phyloP scores from a whole-genome alignment of 257 asterid genomes.

The Rhazya stricta region DNA sequence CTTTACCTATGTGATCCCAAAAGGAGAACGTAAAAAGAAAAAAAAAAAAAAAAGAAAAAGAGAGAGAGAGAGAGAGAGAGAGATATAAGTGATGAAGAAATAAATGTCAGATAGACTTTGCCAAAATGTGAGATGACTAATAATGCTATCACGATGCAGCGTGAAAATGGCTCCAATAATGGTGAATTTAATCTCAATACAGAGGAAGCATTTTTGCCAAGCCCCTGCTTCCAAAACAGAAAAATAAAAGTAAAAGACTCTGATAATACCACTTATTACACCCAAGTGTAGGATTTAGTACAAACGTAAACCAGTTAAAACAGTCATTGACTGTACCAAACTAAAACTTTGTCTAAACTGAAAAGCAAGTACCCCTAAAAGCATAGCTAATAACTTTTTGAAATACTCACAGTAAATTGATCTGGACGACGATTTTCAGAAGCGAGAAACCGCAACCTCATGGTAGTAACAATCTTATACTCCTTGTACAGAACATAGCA shows the following conservation, averaged over 20 bases:
- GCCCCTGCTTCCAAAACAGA: too few relatives aligned
- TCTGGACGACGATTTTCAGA: slow-evolving; percentile 78
- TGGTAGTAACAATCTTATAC: slow-evolving; percentile 50
- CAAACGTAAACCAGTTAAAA: not conserved
- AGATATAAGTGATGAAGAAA: not conserved
- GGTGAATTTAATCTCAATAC: too few relatives aligned
- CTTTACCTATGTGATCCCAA: not conserved
- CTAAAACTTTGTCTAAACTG: not conserved
- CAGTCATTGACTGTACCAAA: not conserved
- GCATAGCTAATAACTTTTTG: not conserved
- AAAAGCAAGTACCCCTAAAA: not conserved
- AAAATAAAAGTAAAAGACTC: not conserved
- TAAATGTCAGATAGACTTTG: not conserved
- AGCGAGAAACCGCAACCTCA: slow-evolving; percentile 88
- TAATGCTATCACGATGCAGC: not conserved
- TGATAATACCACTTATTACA: not conserved
- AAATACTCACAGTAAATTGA: slow-evolving; percentile 74
- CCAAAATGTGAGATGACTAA: not conserved
- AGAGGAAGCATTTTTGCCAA: not conserved
- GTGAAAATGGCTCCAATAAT: not conserved
- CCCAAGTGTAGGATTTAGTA: not conserved
- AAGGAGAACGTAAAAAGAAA: not conserved
- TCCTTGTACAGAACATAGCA: slow-evolving; percentile 72
- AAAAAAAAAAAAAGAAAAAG: too few relatives aligned
- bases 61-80: too few relatives aligned